Base-by-base conservation (phyloP, 1,284 basidiomycete genomes). In the Cerioporus squamosus region DNA sequence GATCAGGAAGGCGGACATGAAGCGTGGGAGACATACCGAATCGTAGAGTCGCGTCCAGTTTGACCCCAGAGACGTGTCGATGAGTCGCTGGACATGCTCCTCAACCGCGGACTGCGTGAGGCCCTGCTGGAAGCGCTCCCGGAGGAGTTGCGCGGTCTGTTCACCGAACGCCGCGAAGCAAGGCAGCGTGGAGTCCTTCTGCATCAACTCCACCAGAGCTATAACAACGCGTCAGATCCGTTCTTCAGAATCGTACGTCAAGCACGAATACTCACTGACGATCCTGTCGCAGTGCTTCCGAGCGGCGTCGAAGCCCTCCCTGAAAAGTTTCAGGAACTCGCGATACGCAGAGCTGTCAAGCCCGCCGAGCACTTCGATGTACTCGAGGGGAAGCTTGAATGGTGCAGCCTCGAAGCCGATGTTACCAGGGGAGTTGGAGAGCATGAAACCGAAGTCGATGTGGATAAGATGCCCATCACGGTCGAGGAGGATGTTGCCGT, bases 381-480 rank as follows among this genome's bases (percentile, higher is more conserved):
- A 99, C 74, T 99, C 97, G 17, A 87, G 79, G 6, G 95, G 90
- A 26, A 99, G 79, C 75, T 99, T 99, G 83, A 99, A 99, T 1
- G 97, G 97, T 5, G 97, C 96, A 14, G 96, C 97, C 77, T 99
- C 97, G 72, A 99, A 99, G 23, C 97, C 94, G 64, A 99, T 92
- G 70, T 96, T 97, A 14, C 97, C 97, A 0, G 97, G 97, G 5
- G 95, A 95, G 74, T 98, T 97, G 39, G 91, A 93, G 51, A 99
- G 84, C 84, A 99, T 97, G 79, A 99, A 99, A 0, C 97, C 97
- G 74, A 99, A 99, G 75, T 99, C 97, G 65, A 98, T 98, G 74
- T 98, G 94, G 59, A 97, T 87, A 17, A 97, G 79, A 68, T 97
- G 96, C 0, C 97, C 97, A 48, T 97, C 93, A 52, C 94, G 86